Conservation (phyloP, 202 grass and related monocot species). For the Dendrocalamus latiflorus region DNA sequence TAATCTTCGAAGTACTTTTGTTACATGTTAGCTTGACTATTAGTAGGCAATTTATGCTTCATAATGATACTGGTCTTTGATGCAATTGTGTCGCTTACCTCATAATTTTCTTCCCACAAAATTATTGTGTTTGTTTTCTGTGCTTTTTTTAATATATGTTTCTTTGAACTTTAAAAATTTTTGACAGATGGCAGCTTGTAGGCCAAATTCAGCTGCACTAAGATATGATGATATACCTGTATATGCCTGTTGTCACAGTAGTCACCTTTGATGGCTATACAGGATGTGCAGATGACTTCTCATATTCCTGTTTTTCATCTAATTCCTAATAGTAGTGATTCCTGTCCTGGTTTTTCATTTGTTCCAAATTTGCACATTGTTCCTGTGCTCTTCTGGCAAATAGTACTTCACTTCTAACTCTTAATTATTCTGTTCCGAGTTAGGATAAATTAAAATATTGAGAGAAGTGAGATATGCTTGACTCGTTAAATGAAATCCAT, state of each 20-base stretch:
- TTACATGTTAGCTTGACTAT: neutral
- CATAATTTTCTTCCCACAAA: neutral
- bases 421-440: slow-evolving; percentile 2
- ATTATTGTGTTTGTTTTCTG: neutral
- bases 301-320: neutral
- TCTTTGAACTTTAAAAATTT: neutral
- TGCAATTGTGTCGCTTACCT: neutral
- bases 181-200: neutral
- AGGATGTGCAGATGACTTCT: slow-evolving; percentile 7
- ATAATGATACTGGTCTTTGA: neutral
- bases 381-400: neutral
- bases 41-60: neutral
- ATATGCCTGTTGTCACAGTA: neutral
- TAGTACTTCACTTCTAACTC: neutral
- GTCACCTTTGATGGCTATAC: neutral
- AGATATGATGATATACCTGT: neutral
- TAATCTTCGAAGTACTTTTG: slow-evolving; percentile 23
- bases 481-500: neutral
- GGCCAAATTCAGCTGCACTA: neutral
- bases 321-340: neutral
- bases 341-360: neutral
- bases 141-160: neutral
- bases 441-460: slow-evolving; percentile 4
- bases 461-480: slow-evolving; percentile 7
- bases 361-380: neutral